Evolutionary conservation across 1,284 basidiomycete species (phyloP), one percentile per base, ranked within the genome.

Genomic region (Coniophora puteana): DNA sequence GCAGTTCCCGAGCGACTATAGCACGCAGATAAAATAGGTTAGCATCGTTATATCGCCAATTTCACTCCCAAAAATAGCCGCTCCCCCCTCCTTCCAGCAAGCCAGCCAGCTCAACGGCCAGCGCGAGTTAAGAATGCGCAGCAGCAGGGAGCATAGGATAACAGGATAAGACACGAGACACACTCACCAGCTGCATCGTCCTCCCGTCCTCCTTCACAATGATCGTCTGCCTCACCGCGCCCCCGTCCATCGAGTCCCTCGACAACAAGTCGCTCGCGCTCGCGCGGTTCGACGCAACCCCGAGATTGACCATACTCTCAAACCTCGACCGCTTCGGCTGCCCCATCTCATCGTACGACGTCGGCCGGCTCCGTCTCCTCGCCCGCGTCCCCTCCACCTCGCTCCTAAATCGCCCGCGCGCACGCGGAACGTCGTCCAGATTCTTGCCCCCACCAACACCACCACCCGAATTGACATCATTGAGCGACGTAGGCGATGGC

Each of bases 1-100:
- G 62, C 92, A 94, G 62, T 96, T 94, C 25, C 93, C 93, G 14
- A 96, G 71, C 89, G 93, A 90, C 91, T 51, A 23, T 46, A 40
- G 29, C 50, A 50, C 43, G 43, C 40, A 47, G 43, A 38, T 35
- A 42, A 47, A 44, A 44, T 20, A 48, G 41, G 27, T 20, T 18
- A n/a, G n/a, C n/a, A n/a, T n/a, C n/a, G n/a, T n/a, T n/a, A n/a
- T n/a, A n/a, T n/a, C n/a, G n/a, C n/a, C n/a, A n/a, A n/a, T n/a
- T n/a, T n/a, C n/a, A n/a, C n/a, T n/a, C n/a, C n/a, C n/a, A n/a
- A n/a, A n/a, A n/a, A n/a, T n/a, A n/a, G n/a, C n/a, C n/a, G n/a
- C n/a, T n/a, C n/a, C n/a, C n/a, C n/a, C n/a, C n/a, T n/a, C n/a
- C n/a, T n/a, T n/a, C n/a, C n/a, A n/a, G n/a, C n/a, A n/a, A n/a